Evolutionary conservation across 2,329 filamentous ascomycete genomes (phyloP), one percentile per base, ranked within the genome.

Genomic region (Penicillium brevicompactum): DNA sequence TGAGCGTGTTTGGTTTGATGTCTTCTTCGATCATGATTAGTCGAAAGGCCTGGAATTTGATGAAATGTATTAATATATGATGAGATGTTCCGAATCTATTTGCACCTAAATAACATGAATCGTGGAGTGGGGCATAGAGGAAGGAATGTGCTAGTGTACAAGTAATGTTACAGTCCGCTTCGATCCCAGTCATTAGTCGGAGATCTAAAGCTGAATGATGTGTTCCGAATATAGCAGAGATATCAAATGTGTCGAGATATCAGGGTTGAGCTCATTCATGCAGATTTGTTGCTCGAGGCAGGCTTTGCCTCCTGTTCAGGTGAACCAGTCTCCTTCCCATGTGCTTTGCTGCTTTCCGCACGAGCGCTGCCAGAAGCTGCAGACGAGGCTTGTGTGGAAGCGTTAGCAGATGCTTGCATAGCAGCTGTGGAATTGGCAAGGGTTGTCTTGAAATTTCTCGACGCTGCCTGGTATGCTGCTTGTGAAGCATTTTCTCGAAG

Each of bases 401-500:
- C 41, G 3, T 49, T 30, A 14, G 49, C 43, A 21, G 51, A 49
- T 40, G 50, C 44, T 21, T 59, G 55, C 31, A 44, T 30, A 14
- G 49, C 46, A 16, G 60, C 62, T 44, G 51, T 47, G 22, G 16
- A 53, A 46, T 22, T 50, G 4, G 53, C 49, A 32, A 49, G 45
- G 13, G 46, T 47, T 24, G 47, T 14, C 27, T 60, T 60, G 4
- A 54, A 37, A 3, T 43, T 46, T 16, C 50, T 52, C 6, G 62
- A 58, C 32, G 63, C 62, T 27, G 60, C 51, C 46, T 54, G 56
- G n/a, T 63, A 57, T 11, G 65, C 62, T 41, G 62, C 59, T 2
- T 65, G 61, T 16, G 68, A 61, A 1, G 70, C 61, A 7, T 68
- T 65, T 21, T 75, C 70, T 46, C 65, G 69, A 14, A 75, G 60